These are phyloP conservation scores for Vanrija pseudolonga DNA, from an alignment of 1,284 basidiomycete species.

Conservation along the genomic window DNA sequence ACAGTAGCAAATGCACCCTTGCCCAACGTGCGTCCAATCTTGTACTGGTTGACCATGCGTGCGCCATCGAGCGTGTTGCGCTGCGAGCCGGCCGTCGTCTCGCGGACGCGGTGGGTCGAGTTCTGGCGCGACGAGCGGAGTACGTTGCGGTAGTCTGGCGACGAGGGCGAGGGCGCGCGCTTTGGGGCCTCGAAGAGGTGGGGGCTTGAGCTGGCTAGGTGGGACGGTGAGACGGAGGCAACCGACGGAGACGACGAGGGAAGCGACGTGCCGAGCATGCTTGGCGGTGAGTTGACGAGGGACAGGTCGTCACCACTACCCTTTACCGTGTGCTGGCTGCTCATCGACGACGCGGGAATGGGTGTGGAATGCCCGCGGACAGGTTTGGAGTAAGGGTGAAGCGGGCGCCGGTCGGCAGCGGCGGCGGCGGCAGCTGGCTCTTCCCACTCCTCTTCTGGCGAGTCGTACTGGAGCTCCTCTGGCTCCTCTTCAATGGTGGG, in stretches of 20 bases:
- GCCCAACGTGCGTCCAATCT: conserved; percentile 45
- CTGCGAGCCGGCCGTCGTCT: conserved; percentile 45
- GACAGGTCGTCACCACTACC: too few species aligned
- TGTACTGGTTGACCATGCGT: conserved; percentile 49
- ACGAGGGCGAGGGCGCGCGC: conserved; percentile 4
- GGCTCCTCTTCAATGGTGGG: neutral
- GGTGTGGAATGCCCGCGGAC: conserved; percentile 2
- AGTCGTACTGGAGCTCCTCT: conserved; percentile 18
- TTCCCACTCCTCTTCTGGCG: conserved; percentile 21
- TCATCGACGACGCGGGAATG: conserved; percentile 8
- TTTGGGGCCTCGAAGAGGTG: neutral
- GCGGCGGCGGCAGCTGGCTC: neutral
- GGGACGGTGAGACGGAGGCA: conserved; percentile 2
- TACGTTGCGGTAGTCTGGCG: conserved; percentile 16
- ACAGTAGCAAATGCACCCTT: conserved; percentile 49
- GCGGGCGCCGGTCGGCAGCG: neutral
- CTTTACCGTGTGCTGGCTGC: conserved; percentile 7
- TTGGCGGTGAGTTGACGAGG: too few species aligned
- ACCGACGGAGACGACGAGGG: conserved; percentile 2
- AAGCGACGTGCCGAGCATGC: neutral
- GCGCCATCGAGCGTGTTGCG: conserved; percentile 38
- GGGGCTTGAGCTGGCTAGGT: conserved; percentile 1
- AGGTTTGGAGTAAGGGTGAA: conserved; percentile 7
- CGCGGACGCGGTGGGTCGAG: conserved; percentile 43
- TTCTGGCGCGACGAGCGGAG: conserved; percentile 21